Conservation (phyloP, 2,329 filamentous ascomycete species). For the Penicillium expansum region DNA sequence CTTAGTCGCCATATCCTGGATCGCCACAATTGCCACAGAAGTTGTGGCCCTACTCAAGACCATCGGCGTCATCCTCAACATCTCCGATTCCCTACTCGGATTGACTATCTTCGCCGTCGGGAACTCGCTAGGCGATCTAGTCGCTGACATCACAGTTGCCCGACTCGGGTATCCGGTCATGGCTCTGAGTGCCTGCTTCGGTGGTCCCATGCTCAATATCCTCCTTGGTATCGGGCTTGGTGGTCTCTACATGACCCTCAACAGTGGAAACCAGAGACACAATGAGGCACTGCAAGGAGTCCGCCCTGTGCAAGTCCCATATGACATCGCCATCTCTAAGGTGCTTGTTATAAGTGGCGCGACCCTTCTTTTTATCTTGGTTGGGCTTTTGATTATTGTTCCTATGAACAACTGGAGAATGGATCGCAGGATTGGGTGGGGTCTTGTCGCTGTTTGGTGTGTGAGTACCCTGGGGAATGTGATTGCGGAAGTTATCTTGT, state of each 20-base stretch:
- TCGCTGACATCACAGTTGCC: conserved; percentile 92
- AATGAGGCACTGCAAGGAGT: conserved; percentile 3
- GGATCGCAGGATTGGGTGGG: conserved; percentile 77
- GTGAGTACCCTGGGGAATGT: conserved; percentile 80
- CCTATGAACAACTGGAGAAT: conserved; percentile 84
- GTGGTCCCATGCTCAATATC: conserved; percentile 98
- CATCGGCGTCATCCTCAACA: conserved; percentile 84
- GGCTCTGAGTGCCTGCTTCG: conserved; percentile 91
- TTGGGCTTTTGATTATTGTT: conserved; percentile 74
- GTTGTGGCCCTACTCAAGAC: conserved; percentile 94
- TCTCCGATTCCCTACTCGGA: conserved; percentile 90
- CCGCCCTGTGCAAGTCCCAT: conserved; percentile 52
- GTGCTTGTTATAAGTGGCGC: conserved; percentile 81
- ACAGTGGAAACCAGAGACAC: conserved; percentile 32
- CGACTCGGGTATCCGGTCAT: conserved; percentile 93
- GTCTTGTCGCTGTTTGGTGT: conserved; percentile 75
- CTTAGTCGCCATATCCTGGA: conserved; percentile 89
- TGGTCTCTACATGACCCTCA: conserved; percentile 81
- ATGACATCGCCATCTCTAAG: conserved; percentile 77
- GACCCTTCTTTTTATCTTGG: conserved; percentile 76
- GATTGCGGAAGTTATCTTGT: conserved; percentile 62
- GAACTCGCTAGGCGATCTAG: conserved; percentile 89
- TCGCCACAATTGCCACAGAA: conserved; percentile 90
- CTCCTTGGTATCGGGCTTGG: conserved; percentile 89
- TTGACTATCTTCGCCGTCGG: conserved; percentile 95